A percentile compares a stretch with the other conserved stretches of the same genome.
Conservation (phyloP, 768 basidiomycete genomes). For the Mycena polygramma region DNA sequence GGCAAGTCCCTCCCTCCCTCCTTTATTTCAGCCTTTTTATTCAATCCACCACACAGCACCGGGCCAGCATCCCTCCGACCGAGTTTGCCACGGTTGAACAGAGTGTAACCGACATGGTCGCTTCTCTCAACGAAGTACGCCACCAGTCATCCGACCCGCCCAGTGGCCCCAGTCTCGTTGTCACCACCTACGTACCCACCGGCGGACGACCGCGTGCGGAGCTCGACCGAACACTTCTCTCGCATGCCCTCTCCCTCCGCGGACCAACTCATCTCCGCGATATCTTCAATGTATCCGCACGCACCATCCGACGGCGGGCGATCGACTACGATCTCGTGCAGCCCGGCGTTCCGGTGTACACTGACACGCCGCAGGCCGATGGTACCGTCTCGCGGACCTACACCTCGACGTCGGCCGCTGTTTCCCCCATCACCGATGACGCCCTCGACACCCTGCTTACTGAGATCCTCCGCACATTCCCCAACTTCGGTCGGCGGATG, state of each 20-base stretch:
- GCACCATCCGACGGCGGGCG: slow-evolving; percentile 31
- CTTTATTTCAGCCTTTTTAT: neutral
- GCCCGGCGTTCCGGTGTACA: slow-evolving; percentile 24
- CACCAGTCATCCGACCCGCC: slow-evolving; percentile 6
- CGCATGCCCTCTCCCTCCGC: slow-evolving; percentile 35
- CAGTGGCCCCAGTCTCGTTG: neutral
- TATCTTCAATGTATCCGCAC: neutral
- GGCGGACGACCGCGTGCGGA: slow-evolving; percentile 39
- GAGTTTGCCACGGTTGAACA: slow-evolving; percentile 2
- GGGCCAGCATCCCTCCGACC: neutral
- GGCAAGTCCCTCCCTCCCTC: neutral
- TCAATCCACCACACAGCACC: neutral
- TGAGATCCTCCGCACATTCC: slow-evolving; percentile 35
- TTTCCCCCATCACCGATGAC: slow-evolving; percentile 36
- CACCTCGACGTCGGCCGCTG: slow-evolving; percentile 12
- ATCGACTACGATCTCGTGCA: slow-evolving; percentile 34
- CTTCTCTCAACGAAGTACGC: neutral
- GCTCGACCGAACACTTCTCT: slow-evolving; percentile 41
- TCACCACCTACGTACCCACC: slow-evolving; percentile 12
- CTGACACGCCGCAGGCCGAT: slow-evolving; percentile 3
- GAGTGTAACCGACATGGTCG: slow-evolving; percentile 2
- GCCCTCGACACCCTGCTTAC: slow-evolving; percentile 32
- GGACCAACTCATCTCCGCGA: slow-evolving; percentile 31
- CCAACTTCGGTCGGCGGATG: slow-evolving; percentile 37
- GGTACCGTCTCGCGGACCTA: slow-evolving; percentile 6